A percentile compares a stretch with the other conserved stretches of the same genome.
Evolutionary conservation across 2,329 filamentous ascomycete genomes (phyloP).

Genomic region (Torrubiellomyces zombiae): DNA sequence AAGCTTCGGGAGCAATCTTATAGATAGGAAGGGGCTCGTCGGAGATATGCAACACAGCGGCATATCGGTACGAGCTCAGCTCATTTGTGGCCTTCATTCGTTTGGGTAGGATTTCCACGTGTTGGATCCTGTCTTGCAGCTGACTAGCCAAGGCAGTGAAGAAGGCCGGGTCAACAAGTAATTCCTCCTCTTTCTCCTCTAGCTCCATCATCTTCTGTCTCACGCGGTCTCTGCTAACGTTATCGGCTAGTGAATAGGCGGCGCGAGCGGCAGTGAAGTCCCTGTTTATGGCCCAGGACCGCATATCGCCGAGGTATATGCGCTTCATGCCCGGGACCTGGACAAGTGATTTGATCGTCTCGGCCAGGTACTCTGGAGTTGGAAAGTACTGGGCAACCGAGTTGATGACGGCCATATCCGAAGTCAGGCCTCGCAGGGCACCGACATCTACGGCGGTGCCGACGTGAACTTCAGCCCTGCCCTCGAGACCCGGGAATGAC

Average conservation of each 20-base stretch:
- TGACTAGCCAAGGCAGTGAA: conserved; percentile 6
- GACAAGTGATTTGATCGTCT: conserved; percentile 5
- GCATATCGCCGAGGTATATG: conserved; percentile 9
- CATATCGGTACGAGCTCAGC: conserved; percentile 10
- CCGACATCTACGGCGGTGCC: conserved; percentile 9
- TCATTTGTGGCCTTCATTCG: conserved; percentile 10
- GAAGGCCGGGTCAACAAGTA: conserved; percentile 10
- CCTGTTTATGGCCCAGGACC: conserved; percentile 5
- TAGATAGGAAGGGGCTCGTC: conserved; percentile 1
- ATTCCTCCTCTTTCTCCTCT: conserved; percentile 6
- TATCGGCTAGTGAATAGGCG: too few species aligned
- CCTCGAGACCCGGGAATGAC: conserved; percentile 2
- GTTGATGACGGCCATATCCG: conserved; percentile 10
- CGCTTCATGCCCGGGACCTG: conserved; percentile 1
- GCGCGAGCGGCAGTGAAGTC: conserved; percentile 5
- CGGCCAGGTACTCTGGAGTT: conserved; percentile 8
- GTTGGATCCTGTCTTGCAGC: conserved; percentile 5
- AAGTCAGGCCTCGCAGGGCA: conserved; percentile 1
- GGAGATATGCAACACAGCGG: conserved; percentile 7
- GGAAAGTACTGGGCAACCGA: conserved; percentile 14
- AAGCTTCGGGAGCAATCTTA: not conserved
- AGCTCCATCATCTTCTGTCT: conserved; percentile 5
- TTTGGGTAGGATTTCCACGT: conserved; percentile 11
- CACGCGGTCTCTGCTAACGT: conserved; percentile 4
- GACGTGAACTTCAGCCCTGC: conserved; percentile 6